phyloP scores from a whole-genome alignment of 2,329 filamentous ascomycete species.

The Ophiocordyceps robertsii region DNA sequence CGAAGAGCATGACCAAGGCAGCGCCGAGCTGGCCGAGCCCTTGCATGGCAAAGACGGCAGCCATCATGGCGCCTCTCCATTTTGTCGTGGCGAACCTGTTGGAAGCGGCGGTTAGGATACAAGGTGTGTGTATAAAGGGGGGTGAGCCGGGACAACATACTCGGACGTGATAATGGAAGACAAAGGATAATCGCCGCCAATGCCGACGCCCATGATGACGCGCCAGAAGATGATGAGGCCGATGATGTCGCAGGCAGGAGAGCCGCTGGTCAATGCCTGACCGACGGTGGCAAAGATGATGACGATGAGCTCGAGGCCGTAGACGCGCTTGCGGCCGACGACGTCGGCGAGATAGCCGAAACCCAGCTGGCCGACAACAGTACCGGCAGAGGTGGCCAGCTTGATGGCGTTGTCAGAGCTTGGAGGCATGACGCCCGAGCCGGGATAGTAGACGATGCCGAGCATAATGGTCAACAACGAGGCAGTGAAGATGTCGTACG shows the following conservation, averaged over 20 bases:
- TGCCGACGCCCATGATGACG: slow-evolving; percentile 48
- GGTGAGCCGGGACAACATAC: slow-evolving; percentile 23
- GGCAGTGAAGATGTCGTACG: slow-evolving; percentile 72
- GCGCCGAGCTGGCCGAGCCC: slow-evolving; percentile 68
- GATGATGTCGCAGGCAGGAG: slow-evolving; percentile 47
- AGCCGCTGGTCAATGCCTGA: slow-evolving; percentile 52
- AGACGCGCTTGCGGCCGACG: slow-evolving; percentile 57
- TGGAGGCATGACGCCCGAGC: slow-evolving; percentile 45
- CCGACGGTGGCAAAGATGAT: slow-evolving; percentile 69
- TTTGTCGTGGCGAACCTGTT: slow-evolving; percentile 58
- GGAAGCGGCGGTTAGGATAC: neutral
- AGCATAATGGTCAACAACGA: slow-evolving; percentile 63
- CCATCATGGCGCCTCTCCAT: slow-evolving; percentile 82
- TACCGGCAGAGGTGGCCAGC: slow-evolving; percentile 70
- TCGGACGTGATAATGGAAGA: slow-evolving; percentile 77
- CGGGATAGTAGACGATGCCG: slow-evolving; percentile 62
- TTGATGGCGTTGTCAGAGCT: slow-evolving; percentile 71
- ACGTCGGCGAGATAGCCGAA: slow-evolving; percentile 71
- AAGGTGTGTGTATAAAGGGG: neutral
- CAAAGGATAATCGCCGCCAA: slow-evolving; percentile 56
- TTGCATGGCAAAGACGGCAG: slow-evolving; percentile 76
- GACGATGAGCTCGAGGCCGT: slow-evolving; percentile 67
- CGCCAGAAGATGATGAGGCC: slow-evolving; percentile 70
- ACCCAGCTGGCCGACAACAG: slow-evolving; percentile 67
- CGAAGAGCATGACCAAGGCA: slow-evolving; percentile 63